Conservation (phyloP, 768 basidiomycete species). For the Tulasnella sp. region DNA sequence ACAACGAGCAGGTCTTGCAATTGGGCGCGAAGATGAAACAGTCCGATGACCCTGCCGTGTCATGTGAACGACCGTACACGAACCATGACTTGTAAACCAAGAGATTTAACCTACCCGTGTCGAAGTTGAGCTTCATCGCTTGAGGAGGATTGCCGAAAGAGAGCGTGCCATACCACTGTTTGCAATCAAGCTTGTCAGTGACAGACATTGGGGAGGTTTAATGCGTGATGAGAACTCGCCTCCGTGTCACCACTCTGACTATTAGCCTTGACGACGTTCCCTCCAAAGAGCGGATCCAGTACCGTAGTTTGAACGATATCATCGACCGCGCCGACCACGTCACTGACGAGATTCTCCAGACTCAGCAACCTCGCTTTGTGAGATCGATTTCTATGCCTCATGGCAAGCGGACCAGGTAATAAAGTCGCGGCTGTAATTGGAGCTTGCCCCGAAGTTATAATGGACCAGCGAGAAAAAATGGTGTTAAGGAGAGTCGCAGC, state of each 20-base stretch:
- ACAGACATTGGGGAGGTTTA: neutral
- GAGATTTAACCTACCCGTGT: neutral
- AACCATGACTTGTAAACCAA: neutral
- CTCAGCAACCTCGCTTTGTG: neutral
- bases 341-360: neutral
- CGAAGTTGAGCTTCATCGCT: constrained; percentile 6
- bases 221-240: neutral
- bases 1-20: neutral
- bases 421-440: neutral
- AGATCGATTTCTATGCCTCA: too few relatives aligned
- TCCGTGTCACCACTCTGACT: neutral
- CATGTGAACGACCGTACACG: neutral
- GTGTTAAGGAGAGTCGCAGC: neutral
- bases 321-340: neutral
- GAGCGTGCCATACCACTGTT: constrained; percentile 6
- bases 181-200: neutral
- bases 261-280: constrained; percentile 1
- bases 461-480: neutral
- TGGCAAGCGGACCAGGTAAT: too few relatives aligned
- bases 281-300: neutral
- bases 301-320: neutral
- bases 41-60: neutral
- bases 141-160: constrained; percentile 1
- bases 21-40: neutral
- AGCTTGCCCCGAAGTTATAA: neutral